phyloP scores from a whole-genome alignment of 2,329 filamentous ascomycete genomes.

The Nothophoma quercina region DNA sequence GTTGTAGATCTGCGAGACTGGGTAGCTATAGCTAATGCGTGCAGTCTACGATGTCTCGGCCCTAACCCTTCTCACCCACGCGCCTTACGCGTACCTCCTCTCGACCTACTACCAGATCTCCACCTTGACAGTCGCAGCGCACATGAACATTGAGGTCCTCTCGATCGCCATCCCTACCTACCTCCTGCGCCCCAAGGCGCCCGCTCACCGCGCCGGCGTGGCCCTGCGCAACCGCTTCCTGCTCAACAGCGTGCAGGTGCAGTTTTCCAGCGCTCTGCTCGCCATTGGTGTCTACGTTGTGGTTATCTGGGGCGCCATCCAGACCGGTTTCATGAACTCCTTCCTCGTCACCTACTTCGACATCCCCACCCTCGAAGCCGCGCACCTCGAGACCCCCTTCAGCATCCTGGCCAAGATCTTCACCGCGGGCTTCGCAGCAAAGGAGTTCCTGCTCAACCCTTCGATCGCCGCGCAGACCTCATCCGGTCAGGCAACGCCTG shows the following conservation, averaged over 20 bases:
- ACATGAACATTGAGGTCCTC: conserved; percentile 72
- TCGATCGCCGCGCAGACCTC: conserved; percentile 65
- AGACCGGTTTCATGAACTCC: conserved; percentile 70
- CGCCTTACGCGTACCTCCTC: conserved; percentile 79
- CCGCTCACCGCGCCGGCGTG: conserved; percentile 66
- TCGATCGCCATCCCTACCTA: conserved; percentile 77
- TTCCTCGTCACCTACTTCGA: conserved; percentile 78
- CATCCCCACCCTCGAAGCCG: conserved; percentile 73
- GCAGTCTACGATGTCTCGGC: conserved; percentile 52
- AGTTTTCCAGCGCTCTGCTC: conserved; percentile 69
- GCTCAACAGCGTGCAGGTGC: conserved; percentile 46
- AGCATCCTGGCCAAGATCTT: conserved; percentile 63
- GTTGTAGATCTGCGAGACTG: conserved; percentile 14
- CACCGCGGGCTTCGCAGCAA: conserved; percentile 74
- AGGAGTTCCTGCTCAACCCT: conserved; percentile 79
- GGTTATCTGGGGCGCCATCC: conserved; percentile 73
- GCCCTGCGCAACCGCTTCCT: conserved; percentile 53
- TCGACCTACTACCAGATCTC: conserved; percentile 78
- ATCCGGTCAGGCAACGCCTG: conserved; percentile 55
- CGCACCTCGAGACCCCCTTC: conserved; percentile 66
- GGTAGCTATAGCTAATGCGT: conserved; percentile 12
- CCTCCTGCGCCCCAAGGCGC: conserved; percentile 73
- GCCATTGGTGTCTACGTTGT: conserved; percentile 77
- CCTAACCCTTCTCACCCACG: conserved; percentile 70
- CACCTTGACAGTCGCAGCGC: conserved; percentile 65